Evolutionary conservation across 179 eudicot species (phyloP).

Genomic region (Corrigiola litoralis): DNA sequence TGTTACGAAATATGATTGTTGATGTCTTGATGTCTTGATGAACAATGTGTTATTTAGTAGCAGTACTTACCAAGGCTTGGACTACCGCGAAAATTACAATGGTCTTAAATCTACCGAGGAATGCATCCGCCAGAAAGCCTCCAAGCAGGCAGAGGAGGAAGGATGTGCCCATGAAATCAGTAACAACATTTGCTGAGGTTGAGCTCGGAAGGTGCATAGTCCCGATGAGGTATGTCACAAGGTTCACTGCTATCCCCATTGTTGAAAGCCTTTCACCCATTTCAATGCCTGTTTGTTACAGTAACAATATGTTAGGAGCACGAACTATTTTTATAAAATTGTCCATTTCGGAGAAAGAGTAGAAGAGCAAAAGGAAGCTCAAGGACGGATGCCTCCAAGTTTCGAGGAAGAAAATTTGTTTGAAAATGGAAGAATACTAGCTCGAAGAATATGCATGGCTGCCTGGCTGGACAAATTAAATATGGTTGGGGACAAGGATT

Average conservation of each 20-base stretch:
- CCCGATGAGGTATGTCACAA: constrained; percentile 73
- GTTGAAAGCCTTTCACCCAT: constrained; percentile 87
- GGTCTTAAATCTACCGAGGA: constrained; percentile 83
- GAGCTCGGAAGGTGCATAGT: constrained; percentile 87
- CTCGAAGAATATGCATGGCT: too few relatives aligned
- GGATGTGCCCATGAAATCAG: constrained; percentile 88
- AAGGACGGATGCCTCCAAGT: background rate
- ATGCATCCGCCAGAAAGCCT: constrained; percentile 80
- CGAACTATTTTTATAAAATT: background rate
- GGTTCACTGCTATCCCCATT: constrained; percentile 92
- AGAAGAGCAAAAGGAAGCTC: background rate
- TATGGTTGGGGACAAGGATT: background rate
- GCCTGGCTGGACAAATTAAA: too few relatives aligned
- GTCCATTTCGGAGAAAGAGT: background rate
- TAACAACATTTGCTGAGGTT: constrained; percentile 77
- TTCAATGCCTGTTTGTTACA: constrained; percentile 54
- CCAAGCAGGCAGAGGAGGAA: constrained; percentile 75
- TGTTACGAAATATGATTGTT: too few relatives aligned
- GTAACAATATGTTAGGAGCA: background rate
- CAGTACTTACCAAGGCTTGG: constrained; percentile 44
- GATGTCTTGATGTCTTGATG: too few relatives aligned
- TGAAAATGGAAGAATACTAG: too few relatives aligned
- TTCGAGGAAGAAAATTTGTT: background rate
- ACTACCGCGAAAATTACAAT: constrained; percentile 56
- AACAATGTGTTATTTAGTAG: background rate